phyloP scores from a whole-genome alignment of 805 yeast species.

The Wickerhamomyces silvicola region DNA sequence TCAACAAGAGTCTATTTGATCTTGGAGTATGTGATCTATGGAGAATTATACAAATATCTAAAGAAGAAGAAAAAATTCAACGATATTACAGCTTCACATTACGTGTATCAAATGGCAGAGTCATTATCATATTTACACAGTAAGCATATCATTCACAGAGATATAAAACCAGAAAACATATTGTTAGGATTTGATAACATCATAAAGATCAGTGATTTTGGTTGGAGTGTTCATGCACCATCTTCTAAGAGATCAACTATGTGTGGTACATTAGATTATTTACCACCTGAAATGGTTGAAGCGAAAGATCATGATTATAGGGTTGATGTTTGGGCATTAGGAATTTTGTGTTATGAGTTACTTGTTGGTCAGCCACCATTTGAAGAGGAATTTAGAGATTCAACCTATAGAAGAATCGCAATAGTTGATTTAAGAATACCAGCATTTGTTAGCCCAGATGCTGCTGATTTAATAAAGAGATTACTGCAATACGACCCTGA shows the following conservation, averaged over 20 bases:
- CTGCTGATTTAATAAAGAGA: conserved; percentile 62
- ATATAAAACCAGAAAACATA: conserved; percentile 91
- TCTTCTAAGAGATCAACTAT: conserved; percentile 63
- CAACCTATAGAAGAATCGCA: conserved; percentile 76
- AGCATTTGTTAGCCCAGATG: conserved; percentile 59
- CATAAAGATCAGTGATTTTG: conserved; percentile 87
- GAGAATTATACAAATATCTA: conserved; percentile 76
- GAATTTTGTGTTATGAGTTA: conserved; percentile 79
- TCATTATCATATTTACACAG: conserved; percentile 75
- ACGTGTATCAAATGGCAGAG: conserved; percentile 74
- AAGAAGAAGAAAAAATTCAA: conserved; percentile 63
- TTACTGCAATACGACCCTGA: conserved; percentile 66
- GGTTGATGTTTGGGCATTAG: conserved; percentile 92
- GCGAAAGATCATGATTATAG: conserved; percentile 68
- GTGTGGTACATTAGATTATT: conserved; percentile 92
- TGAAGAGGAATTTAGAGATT: conserved; percentile 71
- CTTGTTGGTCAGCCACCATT: conserved; percentile 89
- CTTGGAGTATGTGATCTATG: conserved; percentile 77
- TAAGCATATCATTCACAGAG: conserved; percentile 82
- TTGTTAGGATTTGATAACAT: conserved; percentile 68
- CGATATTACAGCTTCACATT: conserved; percentile 69
- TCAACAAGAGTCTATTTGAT: conserved; percentile 72
- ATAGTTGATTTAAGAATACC: conserved; percentile 76
- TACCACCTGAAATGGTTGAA: conserved; percentile 94
- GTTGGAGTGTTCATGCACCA: conserved; percentile 81